Conservation (phyloP, 108 stramenopile species). For the Cyclotella distinguenda region DNA sequence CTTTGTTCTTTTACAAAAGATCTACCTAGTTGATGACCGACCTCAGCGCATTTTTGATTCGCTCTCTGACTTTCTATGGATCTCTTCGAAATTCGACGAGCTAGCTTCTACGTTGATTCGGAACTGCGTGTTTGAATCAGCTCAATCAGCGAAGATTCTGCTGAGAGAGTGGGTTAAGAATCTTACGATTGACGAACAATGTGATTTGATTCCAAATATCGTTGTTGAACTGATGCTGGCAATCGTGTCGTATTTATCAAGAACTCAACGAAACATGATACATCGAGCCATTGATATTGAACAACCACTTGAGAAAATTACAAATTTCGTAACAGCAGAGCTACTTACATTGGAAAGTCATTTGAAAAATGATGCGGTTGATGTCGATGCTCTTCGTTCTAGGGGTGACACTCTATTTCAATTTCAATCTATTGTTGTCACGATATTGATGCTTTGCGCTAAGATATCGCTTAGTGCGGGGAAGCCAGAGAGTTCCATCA, state of each 20-base stretch:
- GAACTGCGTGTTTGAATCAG: constrained; percentile 3
- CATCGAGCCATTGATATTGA: not conserved
- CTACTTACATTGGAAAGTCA: not conserved
- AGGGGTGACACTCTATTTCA: not conserved
- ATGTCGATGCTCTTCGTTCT: not conserved
- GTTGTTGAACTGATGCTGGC: constrained; percentile 2
- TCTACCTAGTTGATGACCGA: constrained; percentile 10
- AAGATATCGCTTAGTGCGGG: constrained; percentile 15
- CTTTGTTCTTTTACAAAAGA: constrained; percentile 28
- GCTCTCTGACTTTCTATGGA: constrained; percentile 22
- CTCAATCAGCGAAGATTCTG: not conserved
- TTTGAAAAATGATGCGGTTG: not conserved
- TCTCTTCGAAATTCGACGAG: constrained; percentile 35
- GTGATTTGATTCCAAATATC: not conserved
- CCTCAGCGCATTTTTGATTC: constrained; percentile 10
- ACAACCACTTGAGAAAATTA: not conserved
- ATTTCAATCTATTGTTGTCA: constrained; percentile 13
- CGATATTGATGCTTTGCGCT: constrained; percentile 17
- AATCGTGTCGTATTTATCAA: not conserved
- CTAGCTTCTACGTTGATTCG: constrained; percentile 6
- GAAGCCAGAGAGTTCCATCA: constrained; percentile 15
- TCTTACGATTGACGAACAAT: not conserved
- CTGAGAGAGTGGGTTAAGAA: not conserved
- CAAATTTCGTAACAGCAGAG: not conserved
- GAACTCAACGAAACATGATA: not conserved